phyloP scores from a whole-genome alignment of 2,329 filamentous ascomycete genomes.

The Chrysoporthe deuterocubensis region DNA sequence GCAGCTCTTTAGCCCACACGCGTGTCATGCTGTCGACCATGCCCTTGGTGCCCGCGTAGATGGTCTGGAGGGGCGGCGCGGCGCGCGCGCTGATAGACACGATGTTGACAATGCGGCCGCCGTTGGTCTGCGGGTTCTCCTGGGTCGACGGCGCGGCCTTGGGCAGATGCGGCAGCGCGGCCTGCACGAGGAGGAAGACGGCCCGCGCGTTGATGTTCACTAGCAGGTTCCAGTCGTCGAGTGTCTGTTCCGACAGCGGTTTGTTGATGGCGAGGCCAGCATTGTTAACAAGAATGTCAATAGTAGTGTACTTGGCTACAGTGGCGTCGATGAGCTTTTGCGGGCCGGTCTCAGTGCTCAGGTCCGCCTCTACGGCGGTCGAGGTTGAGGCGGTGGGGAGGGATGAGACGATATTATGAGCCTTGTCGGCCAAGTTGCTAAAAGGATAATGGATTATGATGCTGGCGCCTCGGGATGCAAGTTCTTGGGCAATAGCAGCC shows the following conservation, averaged over 20 bases:
- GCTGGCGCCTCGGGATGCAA: constrained; percentile 49
- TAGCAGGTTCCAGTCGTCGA: constrained; percentile 44
- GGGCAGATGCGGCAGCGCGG: constrained; percentile 43
- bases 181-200: constrained; percentile 48
- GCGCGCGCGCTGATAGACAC: constrained; percentile 41
- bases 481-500: constrained; percentile 47
- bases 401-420: constrained; percentile 35
- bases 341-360: constrained; percentile 44
- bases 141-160: constrained; percentile 16
- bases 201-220: constrained; percentile 47
- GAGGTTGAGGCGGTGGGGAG: constrained; percentile 35
- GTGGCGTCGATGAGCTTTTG: constrained; percentile 41
- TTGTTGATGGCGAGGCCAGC: constrained; percentile 43
- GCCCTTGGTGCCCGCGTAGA: constrained; percentile 55
- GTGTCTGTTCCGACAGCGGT: constrained; percentile 42
- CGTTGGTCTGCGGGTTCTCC: constrained; percentile 23
- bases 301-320: constrained; percentile 38
- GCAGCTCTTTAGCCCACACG: constrained; percentile 49
- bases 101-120: constrained; percentile 49
- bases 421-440: constrained; percentile 34
- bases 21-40: constrained; percentile 53
- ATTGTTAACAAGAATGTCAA: constrained; percentile 47
- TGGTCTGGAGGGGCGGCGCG: constrained; percentile 45
- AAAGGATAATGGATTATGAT: constrained; percentile 55
- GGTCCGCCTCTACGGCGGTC: constrained; percentile 48